These are phyloP conservation scores for Barnettozyma botsteinii DNA, from an alignment of 805 yeast species.

Conservation along the genomic window DNA sequence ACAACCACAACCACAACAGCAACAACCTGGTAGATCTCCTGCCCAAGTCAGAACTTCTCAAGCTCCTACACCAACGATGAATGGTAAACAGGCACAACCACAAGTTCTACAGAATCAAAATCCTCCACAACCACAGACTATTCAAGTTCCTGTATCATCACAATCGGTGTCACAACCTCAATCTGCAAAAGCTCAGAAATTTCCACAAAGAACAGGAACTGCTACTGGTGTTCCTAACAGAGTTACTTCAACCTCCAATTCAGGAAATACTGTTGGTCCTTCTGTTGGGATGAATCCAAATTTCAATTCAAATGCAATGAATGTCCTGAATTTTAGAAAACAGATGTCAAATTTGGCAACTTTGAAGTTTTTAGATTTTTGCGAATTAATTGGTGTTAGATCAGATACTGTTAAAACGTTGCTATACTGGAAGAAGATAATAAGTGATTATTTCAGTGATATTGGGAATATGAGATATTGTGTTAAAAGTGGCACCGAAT, in stretches of 20 bases:
- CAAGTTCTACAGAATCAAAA: constrained; percentile 1
- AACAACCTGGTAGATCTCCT: constrained; percentile 12
- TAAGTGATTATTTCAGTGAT: constrained; percentile 48
- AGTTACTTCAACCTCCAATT: not conserved
- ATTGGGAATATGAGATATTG: constrained; percentile 42
- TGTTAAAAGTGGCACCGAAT: constrained; percentile 40
- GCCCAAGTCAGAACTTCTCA: constrained; percentile 20
- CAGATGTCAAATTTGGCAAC: constrained; percentile 46
- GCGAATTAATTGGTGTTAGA: constrained; percentile 40
- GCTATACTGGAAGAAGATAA: constrained; percentile 44
- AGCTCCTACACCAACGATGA: constrained; percentile 16
- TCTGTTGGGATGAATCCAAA: not conserved
- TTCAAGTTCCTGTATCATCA: not conserved
- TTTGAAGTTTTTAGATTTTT: constrained; percentile 42
- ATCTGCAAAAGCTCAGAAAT: not conserved
- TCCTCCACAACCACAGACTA: not conserved
- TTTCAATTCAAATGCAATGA: constrained; percentile 10
- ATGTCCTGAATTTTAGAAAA: constrained; percentile 28
- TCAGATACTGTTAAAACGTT: constrained; percentile 39
- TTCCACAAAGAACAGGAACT: not conserved
- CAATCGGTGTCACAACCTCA: not conserved
- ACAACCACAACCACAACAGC: constrained; percentile 4
- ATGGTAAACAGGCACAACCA: constrained; percentile 3
- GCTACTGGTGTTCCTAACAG: not conserved
- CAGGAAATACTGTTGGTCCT: not conserved